Base-by-base conservation (phyloP, 441 rosid genomes). In the Adansonia madagascariensis region DNA sequence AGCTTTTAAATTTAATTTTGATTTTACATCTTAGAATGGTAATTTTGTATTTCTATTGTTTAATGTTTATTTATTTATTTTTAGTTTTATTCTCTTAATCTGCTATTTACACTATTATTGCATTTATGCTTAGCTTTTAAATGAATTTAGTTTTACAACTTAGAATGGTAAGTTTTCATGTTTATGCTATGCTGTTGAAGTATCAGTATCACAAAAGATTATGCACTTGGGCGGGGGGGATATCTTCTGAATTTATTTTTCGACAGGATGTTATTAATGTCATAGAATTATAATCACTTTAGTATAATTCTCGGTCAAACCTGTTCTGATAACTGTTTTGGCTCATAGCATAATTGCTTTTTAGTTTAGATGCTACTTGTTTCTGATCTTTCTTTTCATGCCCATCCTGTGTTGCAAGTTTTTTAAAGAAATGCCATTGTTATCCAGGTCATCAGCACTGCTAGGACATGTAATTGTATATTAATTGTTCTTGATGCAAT, bases 391-490 rank as follows among this genome's bases (percentile, higher is more conserved):
- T 2, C 39, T 76, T 73, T 8, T 15, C 41, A 66, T 75, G 10
- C 31, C 69, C 22, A 27, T 73, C 17, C 75, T n/a, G 75, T 50
- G 53, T 17, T 43, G 70, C 62, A 8, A 22, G 9, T 66, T 8
- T 73, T 50, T 52, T 75, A 14, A 81, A 60, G 3, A 46, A n/a
- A 12, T 74, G 64, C 71, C 8, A 62, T 77, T 83, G 3, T 31
- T 70, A 82, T 85, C 73, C 88, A 95, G 97, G 98, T 95, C 83
- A 95, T 95, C 75, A 95, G 99, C 82, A 94, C 98, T 74, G 94
- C 99, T n/a, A 91, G 99, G 81, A 95, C 99, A 18, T 91, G 98
- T 81, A 95, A 94, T 75, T 94, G 98, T 83, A 91, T 95, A 78
- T 74, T 95, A 71, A 95, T 95, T 43, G 99, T 95, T 81, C 98